Evolutionary conservation across 2,329 filamentous ascomycete species (phyloP), one percentile per base, ranked within the genome.

Genomic region (Pseudomassariella vexata): DNA sequence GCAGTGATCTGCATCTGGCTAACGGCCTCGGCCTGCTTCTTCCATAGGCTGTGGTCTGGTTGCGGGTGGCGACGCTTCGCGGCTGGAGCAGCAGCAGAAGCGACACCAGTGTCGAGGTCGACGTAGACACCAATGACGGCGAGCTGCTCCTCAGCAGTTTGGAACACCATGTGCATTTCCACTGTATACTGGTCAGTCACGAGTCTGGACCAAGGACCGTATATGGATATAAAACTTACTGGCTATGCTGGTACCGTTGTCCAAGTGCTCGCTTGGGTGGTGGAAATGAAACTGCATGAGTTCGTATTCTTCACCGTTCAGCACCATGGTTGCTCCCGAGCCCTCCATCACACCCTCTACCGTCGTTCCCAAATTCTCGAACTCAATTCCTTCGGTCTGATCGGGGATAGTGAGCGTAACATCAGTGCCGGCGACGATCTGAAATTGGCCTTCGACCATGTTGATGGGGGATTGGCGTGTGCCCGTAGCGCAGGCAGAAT

Each of bases 131-230:
- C 63, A 21, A 68, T 50, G 37, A 68, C 65, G 19, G 63, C 62
- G 22, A 67, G 57, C 34, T 64, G 47, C 10, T 51, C 41, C 21
- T 46, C 49, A 9, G 60, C 56, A 10, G 59, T 60, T 47, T 69
- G 59, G 49, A 73, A 76, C 24, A 79, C 75, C 63, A 79, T 73
- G 56, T 80, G 76, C 55, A 68, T 64, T 52, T 73, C 70, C 62
- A 73, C 58, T 52, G 46, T 30, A 29, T 16, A 10, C 11, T 23
- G 17, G 18, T 44, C 30, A 37, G 32, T 15, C 8, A 21, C 21
- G 31, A 31, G 31, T 20, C 4, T 16, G 9, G 15, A 6, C 12
- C 23, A 14, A 4, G 3, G 6, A 12, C 5, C 11, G 15, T 7
- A 32, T 11, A 26, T 11, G 11, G 24, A 14, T 7, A n/a, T n/a